Percentiles rank a stretch among this genome's conserved stretches.
Evolutionary conservation across 1,284 basidiomycete genomes (phyloP).

Genomic region (Malassezia brasiliensis): DNA sequence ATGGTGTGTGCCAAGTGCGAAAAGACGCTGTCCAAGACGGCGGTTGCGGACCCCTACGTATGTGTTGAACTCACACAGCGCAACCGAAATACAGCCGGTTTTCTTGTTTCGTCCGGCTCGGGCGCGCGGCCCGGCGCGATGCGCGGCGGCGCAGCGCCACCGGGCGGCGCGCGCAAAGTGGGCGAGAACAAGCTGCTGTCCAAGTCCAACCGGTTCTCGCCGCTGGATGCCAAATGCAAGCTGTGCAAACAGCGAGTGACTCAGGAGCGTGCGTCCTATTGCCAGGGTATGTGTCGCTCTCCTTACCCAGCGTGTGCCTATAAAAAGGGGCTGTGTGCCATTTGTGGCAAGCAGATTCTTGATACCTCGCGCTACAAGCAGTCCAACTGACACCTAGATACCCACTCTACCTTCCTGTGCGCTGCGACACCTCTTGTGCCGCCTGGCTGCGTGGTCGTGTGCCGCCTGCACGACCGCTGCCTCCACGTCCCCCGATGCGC

Average conservation of each 20-base stretch:
- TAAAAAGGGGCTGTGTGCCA: conserved; percentile 29
- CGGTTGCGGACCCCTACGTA: conserved; percentile 22
- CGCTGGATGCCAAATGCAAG: conserved; percentile 25
- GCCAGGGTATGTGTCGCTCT: conserved; percentile 18
- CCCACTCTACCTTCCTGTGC: too few species aligned
- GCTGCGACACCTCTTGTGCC: too few species aligned
- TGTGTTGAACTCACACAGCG: conserved; percentile 14
- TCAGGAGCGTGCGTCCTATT: conserved; percentile 25
- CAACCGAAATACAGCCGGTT: conserved; percentile 18
- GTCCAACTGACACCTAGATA: conserved; percentile 1
- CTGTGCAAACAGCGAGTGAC: conserved; percentile 24
- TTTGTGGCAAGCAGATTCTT: conserved; percentile 28
- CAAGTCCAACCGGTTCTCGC: conserved; percentile 20
- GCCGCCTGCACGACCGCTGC: background rate
- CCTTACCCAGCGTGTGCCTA: conserved; percentile 23
- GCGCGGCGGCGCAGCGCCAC: conserved; percentile 3
- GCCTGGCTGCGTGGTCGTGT: background rate
- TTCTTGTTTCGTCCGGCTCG: conserved; percentile 12
- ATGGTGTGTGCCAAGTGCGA: conserved; percentile 29
- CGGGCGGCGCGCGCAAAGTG: conserved; percentile 12
- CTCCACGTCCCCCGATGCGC: background rate
- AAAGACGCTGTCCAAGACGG: conserved; percentile 17
- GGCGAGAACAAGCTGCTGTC: conserved; percentile 27
- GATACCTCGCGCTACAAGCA: conserved; percentile 26
- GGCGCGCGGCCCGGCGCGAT: background rate